phyloP scores from a whole-genome alignment of 805 yeast genomes.

The Blastobotrys mokoenaii region DNA sequence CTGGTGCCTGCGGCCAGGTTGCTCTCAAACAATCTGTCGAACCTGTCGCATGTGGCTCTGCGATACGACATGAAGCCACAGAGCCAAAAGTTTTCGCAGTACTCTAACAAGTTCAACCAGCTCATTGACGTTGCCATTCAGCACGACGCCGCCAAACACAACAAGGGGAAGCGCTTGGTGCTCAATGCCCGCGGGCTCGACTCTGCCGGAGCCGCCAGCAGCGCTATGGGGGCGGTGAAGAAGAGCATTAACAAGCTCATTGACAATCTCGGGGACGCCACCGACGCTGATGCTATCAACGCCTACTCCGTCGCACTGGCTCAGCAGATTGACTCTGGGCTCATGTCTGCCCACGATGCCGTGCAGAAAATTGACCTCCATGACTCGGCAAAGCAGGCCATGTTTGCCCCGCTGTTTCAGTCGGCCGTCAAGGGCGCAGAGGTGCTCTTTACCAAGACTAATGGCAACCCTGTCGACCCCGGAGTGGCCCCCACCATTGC shows the following conservation, averaged over 20 bases:
- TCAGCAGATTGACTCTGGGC: too few species aligned
- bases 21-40: conserved; percentile 15
- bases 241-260: too few species aligned
- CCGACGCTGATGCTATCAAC: too few species aligned
- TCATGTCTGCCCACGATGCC: too few species aligned
- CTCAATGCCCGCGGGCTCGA: too few species aligned
- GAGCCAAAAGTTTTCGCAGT: conserved; percentile 14
- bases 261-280: too few species aligned
- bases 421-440: conserved; percentile 5
- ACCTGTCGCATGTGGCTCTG: conserved; percentile 17
- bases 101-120: conserved; percentile 5
- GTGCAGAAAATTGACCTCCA: too few species aligned
- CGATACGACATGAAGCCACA: conserved; percentile 12
- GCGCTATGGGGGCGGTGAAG: too few species aligned
- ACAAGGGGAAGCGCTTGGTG: too few species aligned
- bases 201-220: too few species aligned
- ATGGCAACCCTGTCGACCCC: conserved; percentile 4
- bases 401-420: conserved; percentile 7
- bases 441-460: conserved; percentile 3
- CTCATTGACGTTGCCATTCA: conserved; percentile 4
- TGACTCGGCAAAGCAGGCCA: neutral
- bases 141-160: too few species aligned
- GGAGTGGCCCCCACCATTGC: neutral
- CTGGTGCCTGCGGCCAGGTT: conserved; percentile 21
- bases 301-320: too few species aligned